Evolutionary conservation across 768 basidiomycete genomes (phyloP).

Genomic region (Hygrocybe punicea): DNA sequence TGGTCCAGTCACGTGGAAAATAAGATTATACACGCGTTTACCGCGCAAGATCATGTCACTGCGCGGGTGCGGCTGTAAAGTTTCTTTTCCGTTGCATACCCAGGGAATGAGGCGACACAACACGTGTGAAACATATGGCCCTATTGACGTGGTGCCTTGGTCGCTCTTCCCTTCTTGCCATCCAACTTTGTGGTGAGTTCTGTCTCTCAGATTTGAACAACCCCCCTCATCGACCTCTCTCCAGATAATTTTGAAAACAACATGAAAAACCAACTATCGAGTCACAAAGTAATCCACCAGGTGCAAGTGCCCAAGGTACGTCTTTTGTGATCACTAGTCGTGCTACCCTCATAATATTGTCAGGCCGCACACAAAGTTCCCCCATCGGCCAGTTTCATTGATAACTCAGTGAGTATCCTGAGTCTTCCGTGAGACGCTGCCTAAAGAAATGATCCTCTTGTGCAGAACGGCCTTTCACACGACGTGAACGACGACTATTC

Average conservation of each 20-base stretch:
- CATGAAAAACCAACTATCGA: not conserved
- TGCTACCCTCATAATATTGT: not conserved
- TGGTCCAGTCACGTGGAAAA: slow-evolving; percentile 5
- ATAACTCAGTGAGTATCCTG: not conserved
- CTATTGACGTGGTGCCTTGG: not conserved
- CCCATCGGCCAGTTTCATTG: not conserved
- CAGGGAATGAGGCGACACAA: slow-evolving; percentile 2
- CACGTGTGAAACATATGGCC: not conserved
- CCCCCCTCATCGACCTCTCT: no score
- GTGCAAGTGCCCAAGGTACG: not conserved
- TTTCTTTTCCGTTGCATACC: slow-evolving; percentile 1
- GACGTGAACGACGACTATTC: not conserved
- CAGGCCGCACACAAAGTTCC: not conserved
- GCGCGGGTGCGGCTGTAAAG: not conserved
- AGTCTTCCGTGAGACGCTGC: not conserved
- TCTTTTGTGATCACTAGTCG: not conserved
- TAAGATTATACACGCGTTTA: not conserved
- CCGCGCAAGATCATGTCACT: not conserved
- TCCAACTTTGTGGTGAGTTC: not conserved
- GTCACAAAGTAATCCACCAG: not conserved
- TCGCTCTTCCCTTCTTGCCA: not conserved
- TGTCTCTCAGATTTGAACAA: not conserved
- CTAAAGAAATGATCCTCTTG: not conserved
- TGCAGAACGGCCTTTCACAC: not conserved
- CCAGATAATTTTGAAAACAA: not conserved